Percentiles rank a stretch among this genome's conserved stretches.
phyloP scores from a whole-genome alignment of 2,329 filamentous ascomycete species.

The Aspergillus sp. region DNA sequence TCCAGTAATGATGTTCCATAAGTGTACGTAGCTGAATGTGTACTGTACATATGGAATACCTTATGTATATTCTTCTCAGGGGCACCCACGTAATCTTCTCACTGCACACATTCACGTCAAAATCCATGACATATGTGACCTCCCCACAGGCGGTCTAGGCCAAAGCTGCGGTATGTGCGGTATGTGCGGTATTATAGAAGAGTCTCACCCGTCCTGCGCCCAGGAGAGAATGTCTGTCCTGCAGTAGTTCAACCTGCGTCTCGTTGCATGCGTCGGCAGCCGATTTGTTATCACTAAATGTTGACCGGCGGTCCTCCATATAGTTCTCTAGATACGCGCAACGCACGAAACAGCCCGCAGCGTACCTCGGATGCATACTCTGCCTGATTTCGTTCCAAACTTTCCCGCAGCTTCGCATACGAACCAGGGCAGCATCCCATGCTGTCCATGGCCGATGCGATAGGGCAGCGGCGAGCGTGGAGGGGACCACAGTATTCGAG shows the following conservation, averaged over 20 bases:
- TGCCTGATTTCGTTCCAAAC: neutral
- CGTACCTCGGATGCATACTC: neutral
- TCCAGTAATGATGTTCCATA: neutral
- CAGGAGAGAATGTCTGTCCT: too few relatives aligned
- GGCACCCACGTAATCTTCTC: neutral
- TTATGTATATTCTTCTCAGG: neutral
- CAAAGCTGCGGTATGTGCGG: neutral
- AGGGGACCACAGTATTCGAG: neutral
- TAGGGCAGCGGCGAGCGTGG: neutral
- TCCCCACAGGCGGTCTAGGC: neutral
- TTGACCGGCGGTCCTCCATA: neutral
- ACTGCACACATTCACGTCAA: neutral
- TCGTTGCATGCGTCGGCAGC: neutral
- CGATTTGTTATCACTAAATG: neutral
- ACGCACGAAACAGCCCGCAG: neutral
- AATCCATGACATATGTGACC: neutral
- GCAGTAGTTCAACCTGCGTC: too few relatives aligned
- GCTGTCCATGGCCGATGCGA: neutral
- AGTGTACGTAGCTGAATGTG: too few relatives aligned
- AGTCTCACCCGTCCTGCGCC: too few relatives aligned
- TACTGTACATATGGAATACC: neutral
- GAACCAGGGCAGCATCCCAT: neutral
- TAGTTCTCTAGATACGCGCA: neutral
- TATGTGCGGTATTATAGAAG: too few relatives aligned
- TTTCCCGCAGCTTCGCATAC: neutral